phyloP scores from a whole-genome alignment of 495 filamentous ascomycete genomes.

The Podospora australis region DNA sequence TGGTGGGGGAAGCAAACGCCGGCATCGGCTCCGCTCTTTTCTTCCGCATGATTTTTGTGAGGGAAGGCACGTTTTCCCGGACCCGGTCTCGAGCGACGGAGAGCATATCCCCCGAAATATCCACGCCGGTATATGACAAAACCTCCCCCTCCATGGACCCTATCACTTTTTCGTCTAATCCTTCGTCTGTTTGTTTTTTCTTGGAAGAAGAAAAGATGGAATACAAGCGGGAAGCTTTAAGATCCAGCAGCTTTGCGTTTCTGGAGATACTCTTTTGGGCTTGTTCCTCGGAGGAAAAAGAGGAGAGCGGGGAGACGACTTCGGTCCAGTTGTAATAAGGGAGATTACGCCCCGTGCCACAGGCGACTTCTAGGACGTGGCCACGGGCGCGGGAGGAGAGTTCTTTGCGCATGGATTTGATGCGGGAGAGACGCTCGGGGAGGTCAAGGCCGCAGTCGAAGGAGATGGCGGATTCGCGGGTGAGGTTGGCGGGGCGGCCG shows the following conservation, averaged over 20 bases:
- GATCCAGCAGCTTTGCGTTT: conserved; percentile 6
- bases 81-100: conserved; percentile 34
- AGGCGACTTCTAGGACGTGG: conserved; percentile 81
- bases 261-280: neutral
- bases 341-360: conserved; percentile 86
- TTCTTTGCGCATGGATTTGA: conserved; percentile 53
- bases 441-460: conserved; percentile 39
- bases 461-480: conserved; percentile 14
- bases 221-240: neutral
- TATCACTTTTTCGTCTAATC: neutral
- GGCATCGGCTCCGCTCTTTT: conserved; percentile 19
- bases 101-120: conserved; percentile 40
- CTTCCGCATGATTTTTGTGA: conserved; percentile 21
- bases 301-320: conserved; percentile 12
- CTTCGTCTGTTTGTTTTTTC: neutral
- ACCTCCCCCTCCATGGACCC: conserved; percentile 18
- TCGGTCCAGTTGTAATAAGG: conserved; percentile 58
- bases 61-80: conserved; percentile 27
- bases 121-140: conserved; percentile 40
- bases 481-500: conserved; percentile 11
- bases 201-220: neutral
- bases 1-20: conserved; percentile 2
- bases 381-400: conserved; percentile 60
- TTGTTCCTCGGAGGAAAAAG: conserved; percentile 5
- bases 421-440: conserved; percentile 60